Base-by-base conservation (phyloP, 1,139 yeast genomes). In the Diutina pseudorugosa region DNA sequence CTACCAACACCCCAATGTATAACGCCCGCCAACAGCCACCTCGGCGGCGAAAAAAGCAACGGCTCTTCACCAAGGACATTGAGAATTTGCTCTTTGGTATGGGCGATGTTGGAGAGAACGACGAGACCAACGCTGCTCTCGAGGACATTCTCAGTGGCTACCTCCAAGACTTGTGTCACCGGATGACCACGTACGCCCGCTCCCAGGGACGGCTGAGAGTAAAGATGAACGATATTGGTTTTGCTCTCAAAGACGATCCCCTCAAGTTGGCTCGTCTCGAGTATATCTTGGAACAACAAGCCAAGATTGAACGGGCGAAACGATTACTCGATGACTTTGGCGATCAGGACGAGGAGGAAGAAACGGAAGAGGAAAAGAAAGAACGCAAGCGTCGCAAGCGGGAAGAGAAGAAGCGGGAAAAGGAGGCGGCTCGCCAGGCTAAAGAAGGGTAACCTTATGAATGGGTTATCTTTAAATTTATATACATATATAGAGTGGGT, bases 131-230 rank as follows among this genome's bases (percentile, higher is more conserved):
- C 1, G 84, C 83, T 54, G 81, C 87, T 4, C 66, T 91, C 21
- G 98, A 91, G 61, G 98, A 91, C 59, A 75, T 87, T n/a, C 75
- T 91, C 16, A 80, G 85, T 33, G 88, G 85, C 54, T 91, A 85
- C 62, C 70, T 91, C 50, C 77, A 82, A 4, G 91, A 85, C 60
- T 72, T 89, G 41, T 63, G 62, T 51, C 63, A 61, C 50, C 58
- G 60, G 27, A 54, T 60, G 55, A 56, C 82, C 85, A 60, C 77
- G 72, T 62, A 55, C 45, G 64, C 65, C 11, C 56, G 57, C 51
- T 64, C 63, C 12, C 61, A 69, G 19, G 83, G 83, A 49, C 74
- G 95, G 51, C 79, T 79, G 53, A 82, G 94, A 65, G 80, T 91
- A 57, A 85, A 85, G 61, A 83, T 90, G 52, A 96, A 89, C 56